A percentile compares a stretch with the other conserved stretches of the same genome.
These are phyloP conservation scores for Glaciozyma martinii DNA, from an alignment of 768 basidiomycete species.

Conservation along the genomic window DNA sequence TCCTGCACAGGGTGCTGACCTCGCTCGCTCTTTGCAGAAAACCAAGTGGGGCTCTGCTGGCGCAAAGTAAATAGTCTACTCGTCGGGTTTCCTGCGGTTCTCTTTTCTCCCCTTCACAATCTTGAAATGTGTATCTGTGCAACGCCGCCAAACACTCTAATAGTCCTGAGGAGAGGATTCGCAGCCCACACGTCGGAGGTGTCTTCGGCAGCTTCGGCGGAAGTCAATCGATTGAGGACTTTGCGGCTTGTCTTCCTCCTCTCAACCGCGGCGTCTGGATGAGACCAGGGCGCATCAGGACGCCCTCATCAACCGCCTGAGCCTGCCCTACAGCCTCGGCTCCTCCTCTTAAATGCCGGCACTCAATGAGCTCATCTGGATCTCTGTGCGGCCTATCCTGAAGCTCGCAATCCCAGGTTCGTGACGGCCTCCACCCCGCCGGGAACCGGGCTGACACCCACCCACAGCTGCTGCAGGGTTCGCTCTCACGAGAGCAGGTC, in stretches of 20 bases:
- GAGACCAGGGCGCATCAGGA: no score
- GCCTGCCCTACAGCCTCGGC: no score
- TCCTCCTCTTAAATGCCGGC: not conserved
- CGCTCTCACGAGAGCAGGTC: constrained; percentile 1
- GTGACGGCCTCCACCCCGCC: no score
- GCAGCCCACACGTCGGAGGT: no score
- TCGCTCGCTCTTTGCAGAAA: not conserved
- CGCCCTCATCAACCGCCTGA: no score
- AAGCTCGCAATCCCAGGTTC: no score
- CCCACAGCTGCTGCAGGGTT: constrained; percentile 12
- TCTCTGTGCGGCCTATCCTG: not conserved
- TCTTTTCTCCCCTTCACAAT: not conserved
- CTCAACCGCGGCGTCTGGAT: no score
- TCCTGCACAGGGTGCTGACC: not conserved
- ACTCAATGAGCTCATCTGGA: not conserved
- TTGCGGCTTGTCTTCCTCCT: no score
- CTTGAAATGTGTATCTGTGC: not conserved
- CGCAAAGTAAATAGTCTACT: not conserved
- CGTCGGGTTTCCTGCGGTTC: not conserved
- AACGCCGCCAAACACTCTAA: no score
- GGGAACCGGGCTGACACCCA: not conserved
- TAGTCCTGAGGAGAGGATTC: no score
- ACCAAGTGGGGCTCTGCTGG: not conserved
- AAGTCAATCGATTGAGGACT: no score
- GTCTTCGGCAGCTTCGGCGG: no score